Evolutionary conservation across 2,329 filamentous ascomycete species (phyloP).

Genomic region (Aureobasidium leucospermi): DNA sequence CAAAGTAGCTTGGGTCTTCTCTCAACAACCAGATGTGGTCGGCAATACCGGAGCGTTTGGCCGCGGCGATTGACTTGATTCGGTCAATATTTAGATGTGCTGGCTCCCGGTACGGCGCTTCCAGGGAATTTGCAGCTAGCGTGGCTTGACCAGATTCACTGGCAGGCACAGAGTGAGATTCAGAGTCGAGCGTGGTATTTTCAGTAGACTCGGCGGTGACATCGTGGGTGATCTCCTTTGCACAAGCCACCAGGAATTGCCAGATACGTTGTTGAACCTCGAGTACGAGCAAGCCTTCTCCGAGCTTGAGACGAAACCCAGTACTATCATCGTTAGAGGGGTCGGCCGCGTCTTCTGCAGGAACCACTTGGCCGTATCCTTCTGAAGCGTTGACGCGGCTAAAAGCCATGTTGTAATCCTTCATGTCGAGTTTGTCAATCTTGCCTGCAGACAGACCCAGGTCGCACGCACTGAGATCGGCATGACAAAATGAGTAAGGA

Average conservation of each 20-base stretch:
- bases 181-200: constrained; percentile 12
- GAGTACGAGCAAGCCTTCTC: constrained; percentile 35
- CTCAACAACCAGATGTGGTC: constrained; percentile 51
- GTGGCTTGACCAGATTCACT: neutral
- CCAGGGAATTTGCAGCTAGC: constrained; percentile 20
- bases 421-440: neutral
- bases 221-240: constrained; percentile 45
- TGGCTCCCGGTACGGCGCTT: constrained; percentile 49
- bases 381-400: constrained; percentile 22
- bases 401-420: constrained; percentile 21
- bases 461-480: neutral
- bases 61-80: constrained; percentile 39
- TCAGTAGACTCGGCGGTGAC: constrained; percentile 23
- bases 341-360: constrained; percentile 25
- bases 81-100: constrained; percentile 38
- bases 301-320: constrained; percentile 12
- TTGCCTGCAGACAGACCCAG: neutral
- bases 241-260: constrained; percentile 44
- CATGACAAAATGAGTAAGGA: constrained; percentile 26
- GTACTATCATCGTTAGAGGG: neutral
- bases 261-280: constrained; percentile 45
- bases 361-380: constrained; percentile 22
- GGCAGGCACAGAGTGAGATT: constrained; percentile 11
- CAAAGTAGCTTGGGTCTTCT: constrained; percentile 54
- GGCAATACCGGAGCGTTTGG: constrained; percentile 36